Percentiles rank a stretch among this genome's conserved stretches.
These are phyloP conservation scores for Inga laurina DNA, from an alignment of 306 rosid species.

Conservation along the genomic window DNA sequence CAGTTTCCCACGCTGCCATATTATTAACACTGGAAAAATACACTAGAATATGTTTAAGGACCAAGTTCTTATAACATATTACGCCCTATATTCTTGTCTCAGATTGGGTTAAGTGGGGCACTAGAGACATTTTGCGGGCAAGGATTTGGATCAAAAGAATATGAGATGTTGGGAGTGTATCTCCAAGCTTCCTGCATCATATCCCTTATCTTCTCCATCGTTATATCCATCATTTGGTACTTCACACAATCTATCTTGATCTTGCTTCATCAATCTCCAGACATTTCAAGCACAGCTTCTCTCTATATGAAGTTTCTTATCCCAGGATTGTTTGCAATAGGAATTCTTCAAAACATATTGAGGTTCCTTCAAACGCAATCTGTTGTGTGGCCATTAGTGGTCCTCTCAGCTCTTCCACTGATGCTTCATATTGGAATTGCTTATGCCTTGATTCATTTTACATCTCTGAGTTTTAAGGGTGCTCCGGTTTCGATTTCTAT, in stretches of 20 bases:
- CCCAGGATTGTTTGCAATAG: constrained; percentile 72
- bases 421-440: constrained; percentile 51
- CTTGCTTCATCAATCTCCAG: constrained; percentile 63
- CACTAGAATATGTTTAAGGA: not conserved
- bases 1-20: not conserved
- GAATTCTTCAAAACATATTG: constrained; percentile 64
- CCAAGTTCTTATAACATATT: not conserved
- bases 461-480: constrained; percentile 55
- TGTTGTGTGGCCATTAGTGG: constrained; percentile 50
- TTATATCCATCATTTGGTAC: constrained; percentile 59
- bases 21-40: not conserved
- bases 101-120: constrained; percentile 88
- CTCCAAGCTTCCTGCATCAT: constrained; percentile 77
- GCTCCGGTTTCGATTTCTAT: constrained; percentile 71
- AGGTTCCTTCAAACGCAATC: constrained; percentile 84
- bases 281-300: constrained; percentile 57
- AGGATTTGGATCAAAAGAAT: constrained; percentile 69
- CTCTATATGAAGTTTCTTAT: constrained; percentile 57
- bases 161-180: constrained; percentile 67
- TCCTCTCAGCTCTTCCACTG: constrained; percentile 53
- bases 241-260: constrained; percentile 61
- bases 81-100: not conserved
- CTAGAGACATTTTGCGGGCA: constrained; percentile 93
- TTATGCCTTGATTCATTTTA: constrained; percentile 55
- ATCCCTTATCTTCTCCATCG: constrained; percentile 51